These are phyloP conservation scores for Selaginella moellendorffii DNA, from an alignment of 75 land plant species.

Conservation along the genomic window DNA sequence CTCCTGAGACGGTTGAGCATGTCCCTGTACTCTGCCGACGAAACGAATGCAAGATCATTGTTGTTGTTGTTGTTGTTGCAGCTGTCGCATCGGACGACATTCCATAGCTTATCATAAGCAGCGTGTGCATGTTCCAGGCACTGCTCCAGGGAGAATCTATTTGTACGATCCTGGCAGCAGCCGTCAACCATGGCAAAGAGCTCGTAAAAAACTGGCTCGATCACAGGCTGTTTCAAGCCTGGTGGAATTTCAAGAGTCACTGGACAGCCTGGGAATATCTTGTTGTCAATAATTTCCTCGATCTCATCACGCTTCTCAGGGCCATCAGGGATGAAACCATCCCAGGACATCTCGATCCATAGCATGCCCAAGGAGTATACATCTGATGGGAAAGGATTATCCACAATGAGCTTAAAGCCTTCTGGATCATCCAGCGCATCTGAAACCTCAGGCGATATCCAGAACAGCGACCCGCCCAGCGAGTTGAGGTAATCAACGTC, in stretches of 20 bases:
- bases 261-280: too few relatives aligned
- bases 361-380: neutral
- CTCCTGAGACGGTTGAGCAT: too few relatives aligned
- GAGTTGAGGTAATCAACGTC: neutral
- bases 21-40: neutral
- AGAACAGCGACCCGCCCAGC: neutral
- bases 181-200: neutral
- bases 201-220: neutral
- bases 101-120: too few relatives aligned
- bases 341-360: neutral
- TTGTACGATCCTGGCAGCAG: neutral
- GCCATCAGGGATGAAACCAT: neutral
- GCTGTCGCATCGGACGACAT: too few relatives aligned
- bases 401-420: too few relatives aligned
- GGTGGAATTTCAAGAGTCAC: too few relatives aligned
- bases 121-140: neutral
- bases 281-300: neutral
- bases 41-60: neutral
- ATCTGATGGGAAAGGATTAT: neutral
- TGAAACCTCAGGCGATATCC: neutral
- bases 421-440: neutral
- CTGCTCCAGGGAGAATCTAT: neutral
- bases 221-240: too few relatives aligned
- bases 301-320: neutral
- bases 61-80: neutral